Percentiles rank a stretch among this genome's conserved stretches.
These are phyloP conservation scores for Rhododendron vialii DNA, from an alignment of 148 eudicot genomes.

Conservation along the genomic window DNA sequence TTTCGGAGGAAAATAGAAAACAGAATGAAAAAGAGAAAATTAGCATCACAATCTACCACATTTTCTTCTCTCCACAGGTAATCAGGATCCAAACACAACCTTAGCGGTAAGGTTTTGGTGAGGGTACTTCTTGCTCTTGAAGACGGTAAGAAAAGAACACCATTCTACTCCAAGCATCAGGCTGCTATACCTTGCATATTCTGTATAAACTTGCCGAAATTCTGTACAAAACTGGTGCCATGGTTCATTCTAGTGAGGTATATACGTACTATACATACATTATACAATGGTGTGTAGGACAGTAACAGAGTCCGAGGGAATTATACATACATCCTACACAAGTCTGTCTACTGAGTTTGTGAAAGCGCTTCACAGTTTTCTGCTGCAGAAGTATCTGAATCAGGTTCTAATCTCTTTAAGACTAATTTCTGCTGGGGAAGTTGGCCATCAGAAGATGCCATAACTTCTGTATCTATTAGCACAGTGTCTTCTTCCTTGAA, in stretches of 20 bases:
- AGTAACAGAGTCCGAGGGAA: background rate
- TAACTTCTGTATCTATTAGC: slow-evolving; percentile 66
- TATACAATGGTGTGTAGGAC: background rate
- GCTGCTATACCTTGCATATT: background rate
- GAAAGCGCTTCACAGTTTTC: slow-evolving; percentile 46
- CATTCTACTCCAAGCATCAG: background rate
- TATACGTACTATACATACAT: background rate
- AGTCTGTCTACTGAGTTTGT: slow-evolving; percentile 16
- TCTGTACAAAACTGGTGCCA: background rate
- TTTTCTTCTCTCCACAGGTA: background rate
- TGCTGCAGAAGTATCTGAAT: slow-evolving; percentile 27
- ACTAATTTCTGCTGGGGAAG: slow-evolving; percentile 77
- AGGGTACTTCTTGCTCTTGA: background rate
- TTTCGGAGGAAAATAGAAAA: background rate
- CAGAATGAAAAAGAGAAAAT: background rate
- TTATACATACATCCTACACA: background rate
- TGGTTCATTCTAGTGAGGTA: background rate
- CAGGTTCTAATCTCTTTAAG: slow-evolving; percentile 43
- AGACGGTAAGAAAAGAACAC: background rate
- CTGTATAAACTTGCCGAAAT: background rate
- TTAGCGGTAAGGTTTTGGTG: background rate
- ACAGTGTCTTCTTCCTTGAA: slow-evolving; percentile 79
- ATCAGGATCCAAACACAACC: background rate
- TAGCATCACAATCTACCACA: background rate
- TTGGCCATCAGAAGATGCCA: slow-evolving; percentile 72